These are phyloP conservation scores for Phytophthora kernoviae DNA, from an alignment of 352 stramenopile species.

Conservation along the genomic window DNA sequence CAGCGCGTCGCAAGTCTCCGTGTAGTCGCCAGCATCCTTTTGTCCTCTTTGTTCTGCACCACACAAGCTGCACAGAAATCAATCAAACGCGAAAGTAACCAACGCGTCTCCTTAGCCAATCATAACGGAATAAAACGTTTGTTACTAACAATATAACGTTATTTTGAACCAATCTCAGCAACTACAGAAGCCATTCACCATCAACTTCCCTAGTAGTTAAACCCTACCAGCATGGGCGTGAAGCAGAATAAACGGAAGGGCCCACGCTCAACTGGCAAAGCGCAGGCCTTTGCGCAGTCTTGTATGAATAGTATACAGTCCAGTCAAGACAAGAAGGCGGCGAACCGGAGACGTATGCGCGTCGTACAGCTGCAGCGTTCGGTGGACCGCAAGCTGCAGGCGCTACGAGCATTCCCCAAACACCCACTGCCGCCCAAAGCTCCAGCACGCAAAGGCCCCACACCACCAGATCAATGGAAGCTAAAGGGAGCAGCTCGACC, in stretches of 20 bases:
- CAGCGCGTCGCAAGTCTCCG: constrained; percentile 42
- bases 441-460: constrained; percentile 57
- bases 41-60: constrained; percentile 13
- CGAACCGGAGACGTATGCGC: constrained; percentile 75
- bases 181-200: too few relatives aligned
- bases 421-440: constrained; percentile 42
- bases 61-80: constrained; percentile 15
- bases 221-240: constrained; percentile 42
- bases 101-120: too few relatives aligned
- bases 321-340: constrained; percentile 65
- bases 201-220: too few relatives aligned
- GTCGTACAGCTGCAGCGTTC: constrained; percentile 81
- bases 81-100: too few relatives aligned
- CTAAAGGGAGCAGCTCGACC: constrained; percentile 77
- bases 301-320: constrained; percentile 65
- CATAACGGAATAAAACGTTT: too few relatives aligned
- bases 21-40: constrained; percentile 44
- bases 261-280: constrained; percentile 50
- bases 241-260: constrained; percentile 73
- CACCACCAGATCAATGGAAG: constrained; percentile 71
- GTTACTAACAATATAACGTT: too few relatives aligned
- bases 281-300: constrained; percentile 64
- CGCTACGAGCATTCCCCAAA: constrained; percentile 65
- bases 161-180: too few relatives aligned
- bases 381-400: constrained; percentile 72